phyloP scores from a whole-genome alignment of 2,329 filamentous ascomycete genomes.

The Acrocalymma vagum region DNA sequence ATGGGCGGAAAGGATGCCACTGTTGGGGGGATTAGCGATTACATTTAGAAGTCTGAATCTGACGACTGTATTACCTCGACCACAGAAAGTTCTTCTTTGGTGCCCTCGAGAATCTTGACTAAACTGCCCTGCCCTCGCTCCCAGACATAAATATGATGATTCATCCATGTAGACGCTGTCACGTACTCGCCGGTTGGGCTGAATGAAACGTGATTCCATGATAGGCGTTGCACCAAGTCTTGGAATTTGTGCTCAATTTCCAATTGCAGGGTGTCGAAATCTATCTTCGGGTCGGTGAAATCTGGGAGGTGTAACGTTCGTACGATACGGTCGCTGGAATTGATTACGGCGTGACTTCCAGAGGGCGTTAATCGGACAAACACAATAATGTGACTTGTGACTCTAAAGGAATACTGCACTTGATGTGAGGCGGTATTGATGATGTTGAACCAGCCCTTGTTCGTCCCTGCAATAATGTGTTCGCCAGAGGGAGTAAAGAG shows the following conservation, averaged over 20 bases:
- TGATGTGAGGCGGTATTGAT: constrained; percentile 83
- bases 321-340: constrained; percentile 94
- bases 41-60: background rate
- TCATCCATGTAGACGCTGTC: constrained; percentile 95
- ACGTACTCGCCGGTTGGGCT: constrained; percentile 95
- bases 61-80: constrained; percentile 80
- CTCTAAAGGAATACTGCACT: constrained; percentile 88
- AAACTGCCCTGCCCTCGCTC: constrained; percentile 92
- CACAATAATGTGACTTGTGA: constrained; percentile 88
- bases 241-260: constrained; percentile 98
- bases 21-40: constrained; percentile 15
- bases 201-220: constrained; percentile 97
- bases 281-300: constrained; percentile 67
- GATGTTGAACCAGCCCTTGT: constrained; percentile 95
- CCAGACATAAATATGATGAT: constrained; percentile 98
- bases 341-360: constrained; percentile 87
- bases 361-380: constrained; percentile 85
- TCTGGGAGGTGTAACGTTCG: constrained; percentile 91
- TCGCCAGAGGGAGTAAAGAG: constrained; percentile 87
- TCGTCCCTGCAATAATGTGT: constrained; percentile 91
- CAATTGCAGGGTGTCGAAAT: constrained; percentile 85
- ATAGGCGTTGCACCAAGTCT: constrained; percentile 92
- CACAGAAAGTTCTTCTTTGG: constrained; percentile 93
- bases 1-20: constrained; percentile 89
- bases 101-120: constrained; percentile 95